phyloP scores from a whole-genome alignment of 148 eudicot species.

The Silene uniflora region DNA sequence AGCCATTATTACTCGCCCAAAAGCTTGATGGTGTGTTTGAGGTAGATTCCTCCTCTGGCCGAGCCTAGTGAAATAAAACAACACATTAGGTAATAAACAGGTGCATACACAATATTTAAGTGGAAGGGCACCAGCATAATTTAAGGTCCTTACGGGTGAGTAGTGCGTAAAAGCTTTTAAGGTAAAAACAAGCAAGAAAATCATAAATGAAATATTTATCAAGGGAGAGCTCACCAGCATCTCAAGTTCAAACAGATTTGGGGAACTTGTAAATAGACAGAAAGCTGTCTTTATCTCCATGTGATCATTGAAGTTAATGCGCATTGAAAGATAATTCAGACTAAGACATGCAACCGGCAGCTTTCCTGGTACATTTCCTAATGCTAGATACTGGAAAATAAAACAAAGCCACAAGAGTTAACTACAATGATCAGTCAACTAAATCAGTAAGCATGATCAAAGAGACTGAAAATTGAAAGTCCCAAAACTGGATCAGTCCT shows the following conservation, averaged over 20 bases:
- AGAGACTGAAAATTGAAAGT: background rate
- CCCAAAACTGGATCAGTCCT: background rate
- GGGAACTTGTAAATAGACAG: conserved; percentile 68
- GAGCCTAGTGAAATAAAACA: conserved; percentile 42
- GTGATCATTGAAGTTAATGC: conserved; percentile 58
- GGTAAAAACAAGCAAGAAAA: background rate
- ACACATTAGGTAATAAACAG: background rate
- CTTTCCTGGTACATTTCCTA: conserved; percentile 54
- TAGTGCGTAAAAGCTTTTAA: background rate
- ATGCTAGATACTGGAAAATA: conserved; percentile 56
- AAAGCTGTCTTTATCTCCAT: conserved; percentile 60
- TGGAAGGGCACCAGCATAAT: background rate
- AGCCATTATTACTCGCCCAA: conserved; percentile 32
- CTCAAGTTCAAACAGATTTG: conserved; percentile 74
- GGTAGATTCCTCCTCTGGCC: conserved; percentile 47
- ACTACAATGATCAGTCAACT: background rate
- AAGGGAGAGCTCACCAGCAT: conserved; percentile 48
- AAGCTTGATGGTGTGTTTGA: conserved; percentile 21
- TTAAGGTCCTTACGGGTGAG: background rate
- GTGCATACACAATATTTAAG: background rate
- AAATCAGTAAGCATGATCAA: background rate
- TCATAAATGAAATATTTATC: background rate
- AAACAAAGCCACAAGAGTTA: conserved; percentile 10
- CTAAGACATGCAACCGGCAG: conserved; percentile 54
- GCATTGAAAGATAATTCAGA: conserved; percentile 64